Percentiles rank a stretch among this genome's conserved stretches.
Evolutionary conservation across 1,139 yeast genomes (phyloP).

Genomic region (Spathaspora sp.): DNA sequence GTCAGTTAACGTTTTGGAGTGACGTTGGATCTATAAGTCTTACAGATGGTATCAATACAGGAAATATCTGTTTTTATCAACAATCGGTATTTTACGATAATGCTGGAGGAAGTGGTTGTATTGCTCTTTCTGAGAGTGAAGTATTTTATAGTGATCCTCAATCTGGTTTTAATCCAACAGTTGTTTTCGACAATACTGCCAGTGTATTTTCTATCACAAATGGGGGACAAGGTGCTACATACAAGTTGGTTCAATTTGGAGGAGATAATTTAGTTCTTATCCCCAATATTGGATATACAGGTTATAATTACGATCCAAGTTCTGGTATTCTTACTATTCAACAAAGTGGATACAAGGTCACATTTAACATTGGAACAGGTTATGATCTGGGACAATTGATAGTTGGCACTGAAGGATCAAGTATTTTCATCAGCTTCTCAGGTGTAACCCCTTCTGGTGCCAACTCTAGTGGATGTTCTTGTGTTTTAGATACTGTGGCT

Average conservation of each 20-base stretch:
- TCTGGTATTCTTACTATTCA: not conserved
- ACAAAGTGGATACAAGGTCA: not conserved
- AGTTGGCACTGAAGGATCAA: not conserved
- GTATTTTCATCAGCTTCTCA: not conserved
- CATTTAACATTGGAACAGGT: not conserved
- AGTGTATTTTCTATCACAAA: not conserved
- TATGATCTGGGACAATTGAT: not conserved
- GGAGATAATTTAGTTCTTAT: not conserved
- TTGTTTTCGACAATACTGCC: not conserved
- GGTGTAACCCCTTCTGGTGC: not conserved
- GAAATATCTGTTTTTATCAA: not conserved
- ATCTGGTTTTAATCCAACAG: not conserved
- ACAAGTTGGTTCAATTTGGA: slow-evolving; percentile 1
- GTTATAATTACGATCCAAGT: not conserved
- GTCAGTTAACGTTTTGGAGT: not conserved
- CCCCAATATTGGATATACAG: not conserved
- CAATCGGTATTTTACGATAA: not conserved
- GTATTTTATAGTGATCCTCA: not conserved
- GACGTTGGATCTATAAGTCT: not conserved
- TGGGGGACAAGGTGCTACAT: not conserved
- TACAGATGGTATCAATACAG: not conserved
- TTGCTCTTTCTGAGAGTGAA: not conserved
- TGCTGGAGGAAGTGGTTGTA: not conserved
- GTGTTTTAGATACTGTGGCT: not conserved
- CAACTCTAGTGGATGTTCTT: not conserved